phyloP scores from a whole-genome alignment of 805 yeast genomes.

The Cephaloascus albidus region DNA sequence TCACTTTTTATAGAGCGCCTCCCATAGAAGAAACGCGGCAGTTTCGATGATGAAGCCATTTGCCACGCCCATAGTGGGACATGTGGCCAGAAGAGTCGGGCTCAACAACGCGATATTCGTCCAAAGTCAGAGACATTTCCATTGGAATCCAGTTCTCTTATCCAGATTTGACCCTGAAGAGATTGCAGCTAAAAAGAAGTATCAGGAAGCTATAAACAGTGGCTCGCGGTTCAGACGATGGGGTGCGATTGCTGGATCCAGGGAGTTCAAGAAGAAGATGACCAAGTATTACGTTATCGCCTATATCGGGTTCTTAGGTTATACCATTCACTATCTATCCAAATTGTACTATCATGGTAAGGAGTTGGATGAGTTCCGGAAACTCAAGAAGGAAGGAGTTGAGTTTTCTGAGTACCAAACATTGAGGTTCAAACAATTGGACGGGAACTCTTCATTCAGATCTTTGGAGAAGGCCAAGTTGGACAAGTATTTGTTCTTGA shows the following conservation, averaged over 20 bases:
- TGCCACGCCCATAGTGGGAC: too few relatives aligned
- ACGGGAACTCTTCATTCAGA: slow-evolving; percentile 47
- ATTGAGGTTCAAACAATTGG: slow-evolving; percentile 50
- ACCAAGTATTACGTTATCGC: slow-evolving; percentile 57
- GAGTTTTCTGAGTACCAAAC: slow-evolving; percentile 43
- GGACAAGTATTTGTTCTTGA: slow-evolving; percentile 48
- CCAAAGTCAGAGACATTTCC: background rate
- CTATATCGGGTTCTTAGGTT: slow-evolving; percentile 43
- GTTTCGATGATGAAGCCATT: too few relatives aligned
- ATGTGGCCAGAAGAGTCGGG: too few relatives aligned
- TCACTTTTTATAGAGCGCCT: too few relatives aligned
- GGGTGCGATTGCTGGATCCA: slow-evolving; percentile 35
- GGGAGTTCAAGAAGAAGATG: slow-evolving; percentile 50
- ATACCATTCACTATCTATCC: slow-evolving; percentile 58
- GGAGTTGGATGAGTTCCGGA: slow-evolving; percentile 40
- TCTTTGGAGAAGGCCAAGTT: slow-evolving; percentile 56
- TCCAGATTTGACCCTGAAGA: background rate
- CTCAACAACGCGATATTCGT: too few relatives aligned
- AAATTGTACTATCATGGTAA: slow-evolving; percentile 58
- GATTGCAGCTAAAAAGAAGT: background rate
- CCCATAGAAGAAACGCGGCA: too few relatives aligned
- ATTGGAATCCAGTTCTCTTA: background rate
- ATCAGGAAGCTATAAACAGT: slow-evolving; percentile 4
- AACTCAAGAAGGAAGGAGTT: slow-evolving; percentile 18
- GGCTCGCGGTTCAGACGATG: slow-evolving; percentile 26